Percentiles rank a stretch among this genome's conserved stretches.
Evolutionary conservation across 2,329 filamentous ascomycete species (phyloP).

Genomic region (Nemania abortiva): DNA sequence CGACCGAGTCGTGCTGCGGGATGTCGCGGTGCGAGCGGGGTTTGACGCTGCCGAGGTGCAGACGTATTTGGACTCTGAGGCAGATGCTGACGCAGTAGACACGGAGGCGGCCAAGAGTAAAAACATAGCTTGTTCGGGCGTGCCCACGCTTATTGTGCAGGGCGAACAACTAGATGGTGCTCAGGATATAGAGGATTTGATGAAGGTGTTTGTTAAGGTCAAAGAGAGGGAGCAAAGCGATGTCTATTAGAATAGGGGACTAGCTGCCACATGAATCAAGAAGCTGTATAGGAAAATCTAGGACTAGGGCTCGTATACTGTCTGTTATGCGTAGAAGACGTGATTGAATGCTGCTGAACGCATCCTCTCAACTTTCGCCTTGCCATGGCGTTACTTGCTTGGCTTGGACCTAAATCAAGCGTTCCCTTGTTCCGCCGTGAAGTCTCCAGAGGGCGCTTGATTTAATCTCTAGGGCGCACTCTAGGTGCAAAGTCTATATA

Average conservation of each 20-base stretch:
- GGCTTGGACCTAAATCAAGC: no score
- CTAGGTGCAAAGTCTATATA: not conserved
- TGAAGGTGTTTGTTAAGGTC: not conserved
- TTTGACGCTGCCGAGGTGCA: not conserved
- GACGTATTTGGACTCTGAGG: not conserved
- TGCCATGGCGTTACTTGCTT: no score
- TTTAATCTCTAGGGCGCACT: not conserved
- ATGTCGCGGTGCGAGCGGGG: not conserved
- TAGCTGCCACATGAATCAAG: no score
- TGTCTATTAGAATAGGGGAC: not conserved
- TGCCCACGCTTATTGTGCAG: not conserved
- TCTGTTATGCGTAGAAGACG: no score
- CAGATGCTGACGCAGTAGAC: not conserved
- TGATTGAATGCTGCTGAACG: no score
- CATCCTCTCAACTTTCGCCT: no score
- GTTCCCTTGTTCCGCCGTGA: no score
- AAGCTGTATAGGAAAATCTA: no score
- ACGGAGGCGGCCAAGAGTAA: not conserved
- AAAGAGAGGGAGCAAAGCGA: not conserved
- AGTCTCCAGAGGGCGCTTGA: no score
- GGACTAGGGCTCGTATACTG: no score
- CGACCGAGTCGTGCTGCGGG: not conserved
- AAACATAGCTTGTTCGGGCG: not conserved
- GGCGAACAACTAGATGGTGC: not conserved
- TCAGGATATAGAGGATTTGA: not conserved